Evolutionary conservation across 345 rosid genomes (phyloP), one percentile per base, ranked within the genome.

Genomic region (Toxicodendron radicans): DNA sequence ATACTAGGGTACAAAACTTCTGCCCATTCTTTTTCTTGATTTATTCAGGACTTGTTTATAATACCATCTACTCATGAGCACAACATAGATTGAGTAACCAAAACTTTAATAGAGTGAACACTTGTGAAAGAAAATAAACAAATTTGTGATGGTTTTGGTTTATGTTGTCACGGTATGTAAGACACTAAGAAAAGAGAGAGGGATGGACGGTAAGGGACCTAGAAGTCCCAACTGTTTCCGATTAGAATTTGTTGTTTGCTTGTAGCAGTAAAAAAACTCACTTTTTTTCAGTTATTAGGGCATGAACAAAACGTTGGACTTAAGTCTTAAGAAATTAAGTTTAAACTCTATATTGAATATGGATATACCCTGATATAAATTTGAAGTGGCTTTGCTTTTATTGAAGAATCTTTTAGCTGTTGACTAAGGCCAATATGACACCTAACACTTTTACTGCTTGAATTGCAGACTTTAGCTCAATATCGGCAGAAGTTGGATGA

Each of bases 401-500:
- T 68, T 53, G 24, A 12, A 12, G 56, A 38, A 12, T 20, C 24
- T 68, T 33, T 68, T 51, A 18, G 45, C 9, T 66, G 38, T 24
- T 10, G 11, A 14, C 35, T 3, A 10, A 20, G 5, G 5, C 32
- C 48, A 21, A 21, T 74, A 2, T 41, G 49, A 8, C 24, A 24
- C 49, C 51, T 68, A 46, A 72, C 53, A 12, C 59, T 73, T 9
- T 6, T 35, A 2, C 32, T 70, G 38, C 53, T 79, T 38, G 54
- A 67, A 46, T 10, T 82, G 79, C 90, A 95, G 97, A 70, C 79
- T 52, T 83, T 92, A 81, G 97, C 97, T 73, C 92, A 82, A 70
- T 92, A 95, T 84, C 88, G 94, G 86, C 97, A 92, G 86, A 90
- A 87, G 78, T 76, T 95, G 69, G 99, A 95, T 59, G 97, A 92